Conservation (phyloP, 2,329 filamentous ascomycete species). For the Teratosphaeria nubilosa region DNA sequence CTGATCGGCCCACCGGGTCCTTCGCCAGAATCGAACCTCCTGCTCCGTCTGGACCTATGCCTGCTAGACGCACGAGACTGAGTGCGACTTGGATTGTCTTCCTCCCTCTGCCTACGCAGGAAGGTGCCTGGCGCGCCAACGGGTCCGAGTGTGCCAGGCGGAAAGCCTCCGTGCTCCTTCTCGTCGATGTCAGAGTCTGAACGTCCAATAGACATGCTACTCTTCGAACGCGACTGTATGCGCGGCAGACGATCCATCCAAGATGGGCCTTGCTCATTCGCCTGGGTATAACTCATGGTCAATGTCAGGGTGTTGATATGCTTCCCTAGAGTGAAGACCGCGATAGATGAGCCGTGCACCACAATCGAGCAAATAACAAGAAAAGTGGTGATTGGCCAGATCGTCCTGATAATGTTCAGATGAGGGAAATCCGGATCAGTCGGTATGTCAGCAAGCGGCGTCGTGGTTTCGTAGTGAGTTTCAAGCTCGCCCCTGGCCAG, state of each 20-base stretch:
- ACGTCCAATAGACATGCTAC: conserved; percentile 62
- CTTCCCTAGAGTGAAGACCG: conserved; percentile 94
- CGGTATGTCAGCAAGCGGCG: conserved; percentile 58
- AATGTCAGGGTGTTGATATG: conserved; percentile 93
- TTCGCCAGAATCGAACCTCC: conserved; percentile 56
- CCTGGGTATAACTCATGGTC: conserved; percentile 91
- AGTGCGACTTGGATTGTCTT: conserved; percentile 56
- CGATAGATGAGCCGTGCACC: conserved; percentile 94
- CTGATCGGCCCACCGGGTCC: conserved; percentile 79
- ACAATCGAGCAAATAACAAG: conserved; percentile 89
- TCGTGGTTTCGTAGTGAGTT: conserved; percentile 49
- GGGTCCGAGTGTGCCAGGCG: conserved; percentile 59
- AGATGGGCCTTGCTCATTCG: conserved; percentile 73
- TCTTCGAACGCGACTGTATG: conserved; percentile 73
- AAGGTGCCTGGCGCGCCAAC: conserved; percentile 66
- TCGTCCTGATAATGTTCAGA: conserved; percentile 66
- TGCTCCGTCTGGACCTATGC: conserved; percentile 50
- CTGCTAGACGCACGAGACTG: conserved; percentile 55
- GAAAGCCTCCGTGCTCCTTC: conserved; percentile 42
- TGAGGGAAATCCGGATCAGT: conserved; percentile 45
- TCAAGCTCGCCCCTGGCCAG: conserved; percentile 88
- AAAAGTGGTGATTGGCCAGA: conserved; percentile 94
- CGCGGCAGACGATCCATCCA: conserved; percentile 93
- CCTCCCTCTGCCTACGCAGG: conserved; percentile 65
- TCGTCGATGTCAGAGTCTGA: conserved; percentile 54